Evolutionary conservation across 306 rosid genomes (phyloP), one percentile per base, ranked within the genome.

Genomic region (Lathyrus sativus): DNA sequence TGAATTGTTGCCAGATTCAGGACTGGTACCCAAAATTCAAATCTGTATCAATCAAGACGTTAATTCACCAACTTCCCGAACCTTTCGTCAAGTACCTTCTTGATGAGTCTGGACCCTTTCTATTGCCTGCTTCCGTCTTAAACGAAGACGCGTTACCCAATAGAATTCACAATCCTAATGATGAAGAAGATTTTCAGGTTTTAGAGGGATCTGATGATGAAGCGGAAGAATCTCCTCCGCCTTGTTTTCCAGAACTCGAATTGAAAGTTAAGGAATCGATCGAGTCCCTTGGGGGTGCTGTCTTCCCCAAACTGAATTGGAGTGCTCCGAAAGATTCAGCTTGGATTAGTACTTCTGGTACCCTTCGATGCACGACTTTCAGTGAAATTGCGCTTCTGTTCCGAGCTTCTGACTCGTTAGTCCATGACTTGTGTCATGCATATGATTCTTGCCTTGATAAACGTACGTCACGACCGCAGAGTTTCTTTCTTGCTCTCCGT

Each of bases 221-320:
- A 67, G 78, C 88, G 5, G 95, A 86, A 38, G 78, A 75, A 56
- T 57, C 86, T 55, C 24, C 62, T 2, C 87, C 82, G 3, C 96
- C 87, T 37, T 87, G 90, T 9, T 91, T 91, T 61, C 90, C 92
- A 5, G 89, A 89, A 39, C 95, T 91, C 19, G 95, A 91, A 69
- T 61, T 82, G 73, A 66, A 84, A 74, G 71, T 89, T 19, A 91
- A 82, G 76, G 88, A 76, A 17, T 91, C 92, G 7, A 82, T 89
- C 7, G 75, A 70, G 67, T 80, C 89, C 19, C 90, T 91, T 65
- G 92, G 96, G 13, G 96, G 92, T 55, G 85, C 83, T 2, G 76
- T 87, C 66, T 87, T 89, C 67, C 96, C 98, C 6, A 92, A 92
- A 72, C 66, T 92, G 74, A 92, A 87, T 74, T 87, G 96, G 98